Evolutionary conservation across 2,329 filamentous ascomycete species (phyloP).

Genomic region (Harringtonia aguacate): DNA sequence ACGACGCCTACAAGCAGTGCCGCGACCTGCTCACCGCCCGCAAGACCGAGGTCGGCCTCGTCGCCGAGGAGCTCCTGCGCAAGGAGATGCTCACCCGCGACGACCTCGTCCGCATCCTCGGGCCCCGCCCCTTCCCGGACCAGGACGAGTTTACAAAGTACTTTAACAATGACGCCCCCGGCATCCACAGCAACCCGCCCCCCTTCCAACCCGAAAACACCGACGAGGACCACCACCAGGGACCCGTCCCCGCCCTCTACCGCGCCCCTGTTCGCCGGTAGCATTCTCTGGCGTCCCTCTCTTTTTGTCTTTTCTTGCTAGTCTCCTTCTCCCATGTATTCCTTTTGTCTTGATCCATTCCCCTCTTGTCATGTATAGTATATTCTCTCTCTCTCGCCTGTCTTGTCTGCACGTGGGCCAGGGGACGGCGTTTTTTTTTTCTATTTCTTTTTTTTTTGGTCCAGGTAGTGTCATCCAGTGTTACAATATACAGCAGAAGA

Average conservation of each 20-base stretch:
- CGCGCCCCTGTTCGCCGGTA: neutral
- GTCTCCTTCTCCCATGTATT: neutral
- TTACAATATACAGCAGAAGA: neutral
- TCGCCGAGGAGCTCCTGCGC: constrained; percentile 83
- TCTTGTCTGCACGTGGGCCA: no score
- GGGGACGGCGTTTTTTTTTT: no score
- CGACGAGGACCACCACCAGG: constrained; percentile 3
- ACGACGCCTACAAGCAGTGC: constrained; percentile 88
- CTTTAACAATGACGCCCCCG: constrained; percentile 55
- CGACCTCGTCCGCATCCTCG: constrained; percentile 82
- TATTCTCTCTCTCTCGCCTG: no score
- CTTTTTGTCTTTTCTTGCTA: neutral
- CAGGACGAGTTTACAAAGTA: constrained; percentile 88
- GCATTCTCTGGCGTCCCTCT: no score
- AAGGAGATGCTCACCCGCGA: constrained; percentile 90
- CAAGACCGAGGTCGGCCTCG: constrained; percentile 77
- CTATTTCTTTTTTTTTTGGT: no score
- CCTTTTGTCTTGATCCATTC: neutral
- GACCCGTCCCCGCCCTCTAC: constrained; percentile 4
- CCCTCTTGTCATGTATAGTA: no score
- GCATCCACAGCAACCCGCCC: constrained; percentile 44
- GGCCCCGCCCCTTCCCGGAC: constrained; percentile 75
- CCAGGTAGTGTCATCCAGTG: neutral
- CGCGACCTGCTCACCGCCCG: constrained; percentile 71
- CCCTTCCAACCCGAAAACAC: constrained; percentile 34